Percentiles rank a stretch among this genome's conserved stretches.
Conservation (phyloP, 345 rosid species). For the Salix dunnii region DNA sequence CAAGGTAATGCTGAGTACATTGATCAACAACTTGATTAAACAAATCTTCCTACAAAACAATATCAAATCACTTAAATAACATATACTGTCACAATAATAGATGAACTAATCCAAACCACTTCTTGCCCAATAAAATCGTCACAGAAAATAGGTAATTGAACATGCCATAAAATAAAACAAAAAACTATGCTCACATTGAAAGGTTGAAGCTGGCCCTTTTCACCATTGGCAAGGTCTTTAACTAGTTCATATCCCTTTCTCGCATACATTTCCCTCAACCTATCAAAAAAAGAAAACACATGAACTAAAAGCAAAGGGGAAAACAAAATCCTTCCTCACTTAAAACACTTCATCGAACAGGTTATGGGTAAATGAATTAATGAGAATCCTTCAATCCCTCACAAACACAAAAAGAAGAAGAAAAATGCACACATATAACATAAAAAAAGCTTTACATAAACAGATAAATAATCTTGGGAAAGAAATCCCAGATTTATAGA, state of each 20-base stretch:
- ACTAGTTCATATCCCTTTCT: conserved; percentile 34
- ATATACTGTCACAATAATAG: not conserved
- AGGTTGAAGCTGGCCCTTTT: conserved; percentile 33
- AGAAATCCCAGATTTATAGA: no score
- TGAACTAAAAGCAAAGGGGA: not conserved
- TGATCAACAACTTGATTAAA: conserved; percentile 31
- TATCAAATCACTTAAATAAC: not conserved
- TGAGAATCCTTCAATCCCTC: no score
- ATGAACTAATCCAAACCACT: not conserved
- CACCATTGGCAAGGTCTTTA: conserved; percentile 23
- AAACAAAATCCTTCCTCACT: no score
- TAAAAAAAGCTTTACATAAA: no score
- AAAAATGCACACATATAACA: no score
- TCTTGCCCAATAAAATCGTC: not conserved
- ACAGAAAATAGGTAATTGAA: not conserved
- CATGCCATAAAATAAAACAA: not conserved
- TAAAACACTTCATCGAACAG: no score
- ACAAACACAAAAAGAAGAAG: no score
- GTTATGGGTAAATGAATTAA: no score
- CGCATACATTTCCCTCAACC: conserved; percentile 21
- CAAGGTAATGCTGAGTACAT: conserved; percentile 26
- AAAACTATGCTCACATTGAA: conserved; percentile 22
- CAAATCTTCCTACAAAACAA: conserved; percentile 22
- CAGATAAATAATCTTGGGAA: no score
- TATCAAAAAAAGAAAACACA: not conserved